phyloP scores from a whole-genome alignment of 2,329 filamentous ascomycete genomes.

The Chalaropsis ovoidea region DNA sequence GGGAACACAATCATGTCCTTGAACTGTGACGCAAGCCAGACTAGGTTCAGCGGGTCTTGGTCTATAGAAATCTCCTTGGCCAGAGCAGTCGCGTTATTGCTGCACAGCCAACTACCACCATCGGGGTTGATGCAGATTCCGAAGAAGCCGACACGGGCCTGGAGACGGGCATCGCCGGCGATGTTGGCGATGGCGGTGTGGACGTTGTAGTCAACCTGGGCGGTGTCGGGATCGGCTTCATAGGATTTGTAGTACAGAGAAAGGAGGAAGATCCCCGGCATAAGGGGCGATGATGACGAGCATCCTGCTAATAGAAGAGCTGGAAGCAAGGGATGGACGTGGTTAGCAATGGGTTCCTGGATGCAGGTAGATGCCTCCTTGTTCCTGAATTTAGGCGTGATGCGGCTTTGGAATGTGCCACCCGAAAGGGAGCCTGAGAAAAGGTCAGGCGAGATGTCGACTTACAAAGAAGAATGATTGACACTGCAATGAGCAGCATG shows the following conservation, averaged over 20 bases:
- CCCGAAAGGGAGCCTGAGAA: neutral
- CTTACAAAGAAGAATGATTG: constrained; percentile 92
- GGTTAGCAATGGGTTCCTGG: constrained; percentile 5
- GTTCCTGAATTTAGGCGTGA: constrained; percentile 2
- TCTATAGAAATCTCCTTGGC: constrained; percentile 82
- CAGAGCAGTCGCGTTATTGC: constrained; percentile 89
- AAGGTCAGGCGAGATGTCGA: constrained; percentile 28
- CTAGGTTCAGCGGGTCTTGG: constrained; percentile 90
- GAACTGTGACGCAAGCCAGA: constrained; percentile 94
- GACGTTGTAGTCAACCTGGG: constrained; percentile 84
- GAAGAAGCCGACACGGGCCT: constrained; percentile 93
- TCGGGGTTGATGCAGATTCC: constrained; percentile 93
- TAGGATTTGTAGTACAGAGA: constrained; percentile 95
- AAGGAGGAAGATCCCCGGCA: constrained; percentile 92
- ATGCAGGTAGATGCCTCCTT: neutral
- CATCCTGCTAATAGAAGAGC: constrained; percentile 89
- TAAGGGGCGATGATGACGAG: constrained; percentile 89
- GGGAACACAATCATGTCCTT: constrained; percentile 98
- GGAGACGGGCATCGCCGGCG: constrained; percentile 69
- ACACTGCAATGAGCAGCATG: constrained; percentile 90
- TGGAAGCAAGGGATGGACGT: constrained; percentile 33
- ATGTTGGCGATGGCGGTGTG: constrained; percentile 81
- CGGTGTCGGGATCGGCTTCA: constrained; percentile 66
- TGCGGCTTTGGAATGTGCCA: neutral
- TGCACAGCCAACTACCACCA: constrained; percentile 84